Evolutionary conservation across 1,139 yeast species (phyloP).

Genomic region (Yamadazyma aaseri): DNA sequence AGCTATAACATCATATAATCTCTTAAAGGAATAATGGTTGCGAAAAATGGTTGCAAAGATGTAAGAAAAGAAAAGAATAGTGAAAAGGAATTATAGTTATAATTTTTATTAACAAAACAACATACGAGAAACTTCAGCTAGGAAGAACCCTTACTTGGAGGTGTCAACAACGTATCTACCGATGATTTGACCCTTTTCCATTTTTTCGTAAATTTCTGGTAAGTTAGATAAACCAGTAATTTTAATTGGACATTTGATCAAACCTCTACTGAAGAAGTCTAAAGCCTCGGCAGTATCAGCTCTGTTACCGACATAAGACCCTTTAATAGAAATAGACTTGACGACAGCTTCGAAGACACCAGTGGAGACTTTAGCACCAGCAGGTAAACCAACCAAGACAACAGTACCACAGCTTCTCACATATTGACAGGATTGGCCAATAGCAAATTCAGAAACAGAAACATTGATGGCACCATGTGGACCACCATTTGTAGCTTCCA

Average conservation of each 20-base stretch:
- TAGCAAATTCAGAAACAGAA: conserved; percentile 68
- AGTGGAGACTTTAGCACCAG: conserved; percentile 63
- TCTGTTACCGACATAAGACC: conserved; percentile 80
- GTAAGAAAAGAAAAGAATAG: not conserved
- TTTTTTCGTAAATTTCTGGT: conserved; percentile 59
- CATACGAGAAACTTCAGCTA: too few species aligned
- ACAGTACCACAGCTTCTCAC: conserved; percentile 70
- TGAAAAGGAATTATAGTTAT: not conserved
- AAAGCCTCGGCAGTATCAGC: conserved; percentile 76
- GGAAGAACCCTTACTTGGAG: conserved; percentile 50
- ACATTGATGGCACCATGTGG: conserved; percentile 76
- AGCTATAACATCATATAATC: too few species aligned
- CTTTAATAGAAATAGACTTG: conserved; percentile 61
- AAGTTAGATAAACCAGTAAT: conserved; percentile 66
- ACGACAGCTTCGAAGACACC: conserved; percentile 66
- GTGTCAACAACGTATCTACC: conserved; percentile 82
- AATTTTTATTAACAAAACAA: too few species aligned
- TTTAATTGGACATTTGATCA: conserved; percentile 68
- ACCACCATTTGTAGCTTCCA: conserved; percentile 69
- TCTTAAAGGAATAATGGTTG: not conserved
- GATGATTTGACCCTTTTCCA: conserved; percentile 69
- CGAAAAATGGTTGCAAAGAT: conserved; percentile 5
- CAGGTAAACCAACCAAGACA: conserved; percentile 74
- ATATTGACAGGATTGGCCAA: conserved; percentile 60
- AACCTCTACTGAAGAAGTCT: conserved; percentile 70